Evolutionary conservation across 1,139 yeast species (phyloP).

Genomic region (Scheffersomyces insectosa): DNA sequence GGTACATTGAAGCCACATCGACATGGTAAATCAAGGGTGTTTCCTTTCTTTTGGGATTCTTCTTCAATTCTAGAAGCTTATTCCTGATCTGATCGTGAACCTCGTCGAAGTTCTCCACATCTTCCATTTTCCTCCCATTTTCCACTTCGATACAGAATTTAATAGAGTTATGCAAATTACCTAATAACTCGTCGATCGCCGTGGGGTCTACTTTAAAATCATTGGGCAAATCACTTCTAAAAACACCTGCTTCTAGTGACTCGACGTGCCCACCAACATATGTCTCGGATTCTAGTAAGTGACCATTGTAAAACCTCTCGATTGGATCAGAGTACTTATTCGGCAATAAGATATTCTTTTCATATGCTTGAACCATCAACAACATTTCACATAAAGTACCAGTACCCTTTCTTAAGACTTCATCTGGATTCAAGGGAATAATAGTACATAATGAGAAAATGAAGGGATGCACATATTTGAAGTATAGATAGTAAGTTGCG

Average conservation of each 20-base stretch:
- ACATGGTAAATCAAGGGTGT: conserved; percentile 92
- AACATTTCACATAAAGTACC: conserved; percentile 99
- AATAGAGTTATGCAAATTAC: conserved; percentile 73
- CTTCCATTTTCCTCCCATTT: conserved; percentile 66
- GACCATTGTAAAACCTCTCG: conserved; percentile 93
- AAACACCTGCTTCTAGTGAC: conserved; percentile 96
- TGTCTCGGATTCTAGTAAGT: conserved; percentile 89
- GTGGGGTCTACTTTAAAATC: conserved; percentile 78
- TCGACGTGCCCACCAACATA: conserved; percentile 99
- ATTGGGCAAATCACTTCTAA: conserved; percentile 80
- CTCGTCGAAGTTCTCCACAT: conserved; percentile 79
- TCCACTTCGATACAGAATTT: conserved; percentile 86
- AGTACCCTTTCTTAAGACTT: conserved; percentile 93
- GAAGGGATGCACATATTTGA: conserved; percentile 97
- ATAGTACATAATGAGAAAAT: conserved; percentile 94
- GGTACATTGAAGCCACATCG: conserved; percentile 99
- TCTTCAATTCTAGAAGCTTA: conserved; percentile 57
- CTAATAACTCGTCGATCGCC: conserved; percentile 77
- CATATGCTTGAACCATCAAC: conserved; percentile 93
- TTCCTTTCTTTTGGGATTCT: conserved; percentile 67
- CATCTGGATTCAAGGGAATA: conserved; percentile 95
- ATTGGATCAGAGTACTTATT: conserved; percentile 92
- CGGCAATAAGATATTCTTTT: conserved; percentile 75
- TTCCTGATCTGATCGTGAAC: conserved; percentile 58
- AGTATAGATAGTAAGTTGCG: conserved; percentile 93